These are phyloP conservation scores for Aspergillus egyptiacus DNA, from an alignment of 495 filamentous ascomycete species.

Conservation along the genomic window DNA sequence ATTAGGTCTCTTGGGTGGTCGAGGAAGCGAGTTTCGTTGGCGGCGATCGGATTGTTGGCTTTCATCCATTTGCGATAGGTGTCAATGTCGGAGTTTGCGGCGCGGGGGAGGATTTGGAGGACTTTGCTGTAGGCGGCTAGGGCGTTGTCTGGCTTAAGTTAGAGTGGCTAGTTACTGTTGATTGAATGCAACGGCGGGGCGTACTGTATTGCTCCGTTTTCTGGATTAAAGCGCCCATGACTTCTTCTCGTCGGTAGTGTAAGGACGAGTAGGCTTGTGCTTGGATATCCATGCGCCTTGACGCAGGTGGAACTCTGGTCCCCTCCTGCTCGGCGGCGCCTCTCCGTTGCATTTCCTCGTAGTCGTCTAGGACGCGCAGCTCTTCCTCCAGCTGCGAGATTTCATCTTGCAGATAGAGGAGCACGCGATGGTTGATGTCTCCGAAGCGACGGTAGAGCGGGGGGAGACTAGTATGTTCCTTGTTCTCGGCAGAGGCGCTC, in stretches of 20 bases:
- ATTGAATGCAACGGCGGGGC: slow-evolving; percentile 20
- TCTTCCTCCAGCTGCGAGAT: slow-evolving; percentile 74
- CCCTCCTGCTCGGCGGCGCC: slow-evolving; percentile 47
- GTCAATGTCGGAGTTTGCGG: slow-evolving; percentile 51
- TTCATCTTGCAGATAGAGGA: slow-evolving; percentile 84
- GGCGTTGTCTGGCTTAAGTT: slow-evolving; percentile 51
- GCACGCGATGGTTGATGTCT: slow-evolving; percentile 73
- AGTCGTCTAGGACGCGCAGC: slow-evolving; percentile 62
- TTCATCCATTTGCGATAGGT: slow-evolving; percentile 64
- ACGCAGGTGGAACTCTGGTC: slow-evolving; percentile 49
- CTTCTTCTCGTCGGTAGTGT: slow-evolving; percentile 62
- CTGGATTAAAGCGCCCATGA: slow-evolving; percentile 62
- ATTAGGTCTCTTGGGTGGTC: slow-evolving; percentile 61
- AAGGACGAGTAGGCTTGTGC: slow-evolving; percentile 62
- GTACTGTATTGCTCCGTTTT: slow-evolving; percentile 84
- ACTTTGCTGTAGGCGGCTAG: slow-evolving; percentile 63
- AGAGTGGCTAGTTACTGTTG: not conserved
- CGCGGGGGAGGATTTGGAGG: slow-evolving; percentile 48
- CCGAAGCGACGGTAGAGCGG: slow-evolving; percentile 86
- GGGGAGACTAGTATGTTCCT: slow-evolving; percentile 39
- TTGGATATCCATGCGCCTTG: slow-evolving; percentile 54
- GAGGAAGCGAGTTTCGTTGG: slow-evolving; percentile 64
- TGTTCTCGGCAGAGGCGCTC: slow-evolving; percentile 33
- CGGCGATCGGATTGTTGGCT: slow-evolving; percentile 53
- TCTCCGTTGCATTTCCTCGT: slow-evolving; percentile 60